Conservation (phyloP, 768 basidiomycete genomes). For the Russula brevipes region DNA sequence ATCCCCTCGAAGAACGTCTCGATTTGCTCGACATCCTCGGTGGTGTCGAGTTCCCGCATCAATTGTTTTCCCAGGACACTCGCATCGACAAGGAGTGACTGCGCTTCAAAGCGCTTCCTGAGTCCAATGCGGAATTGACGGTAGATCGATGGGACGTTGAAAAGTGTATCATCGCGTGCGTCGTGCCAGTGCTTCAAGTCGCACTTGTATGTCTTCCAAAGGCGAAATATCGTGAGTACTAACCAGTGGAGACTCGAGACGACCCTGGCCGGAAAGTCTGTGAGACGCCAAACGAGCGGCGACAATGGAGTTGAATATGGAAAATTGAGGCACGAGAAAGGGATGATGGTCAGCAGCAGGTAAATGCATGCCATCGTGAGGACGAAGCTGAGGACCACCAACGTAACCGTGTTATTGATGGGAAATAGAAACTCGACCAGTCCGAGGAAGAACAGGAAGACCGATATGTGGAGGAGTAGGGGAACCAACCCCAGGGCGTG, state of each 20-base stretch:
- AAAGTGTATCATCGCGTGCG: constrained; percentile 7
- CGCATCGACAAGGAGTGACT: background rate
- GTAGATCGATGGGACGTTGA: constrained; percentile 3
- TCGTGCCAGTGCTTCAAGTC: background rate
- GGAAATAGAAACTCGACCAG: constrained; percentile 22
- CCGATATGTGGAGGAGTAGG: constrained; percentile 15
- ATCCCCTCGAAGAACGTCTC: constrained; percentile 6
- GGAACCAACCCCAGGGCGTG: constrained; percentile 12
- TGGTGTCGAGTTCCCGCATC: constrained; percentile 7
- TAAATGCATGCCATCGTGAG: constrained; percentile 1
- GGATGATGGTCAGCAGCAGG: constrained; percentile 14
- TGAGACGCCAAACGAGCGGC: constrained; percentile 10
- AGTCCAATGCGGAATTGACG: constrained; percentile 5
- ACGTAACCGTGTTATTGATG: constrained; percentile 13
- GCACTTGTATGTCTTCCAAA: constrained; percentile 1
- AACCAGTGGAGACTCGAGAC: constrained; percentile 6
- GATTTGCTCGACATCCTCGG: constrained; percentile 6
- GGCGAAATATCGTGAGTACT: background rate
- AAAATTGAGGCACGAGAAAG: constrained; percentile 12
- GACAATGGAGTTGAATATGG: constrained; percentile 24
- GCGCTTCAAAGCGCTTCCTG: background rate
- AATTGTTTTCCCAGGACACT: constrained; percentile 12
- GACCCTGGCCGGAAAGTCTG: background rate
- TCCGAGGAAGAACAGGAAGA: constrained; percentile 24
- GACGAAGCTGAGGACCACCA: constrained; percentile 10